Evolutionary conservation across 768 basidiomycete genomes (phyloP), one percentile per base, ranked within the genome.

Genomic region (Erythrobasidium yunnanense): DNA sequence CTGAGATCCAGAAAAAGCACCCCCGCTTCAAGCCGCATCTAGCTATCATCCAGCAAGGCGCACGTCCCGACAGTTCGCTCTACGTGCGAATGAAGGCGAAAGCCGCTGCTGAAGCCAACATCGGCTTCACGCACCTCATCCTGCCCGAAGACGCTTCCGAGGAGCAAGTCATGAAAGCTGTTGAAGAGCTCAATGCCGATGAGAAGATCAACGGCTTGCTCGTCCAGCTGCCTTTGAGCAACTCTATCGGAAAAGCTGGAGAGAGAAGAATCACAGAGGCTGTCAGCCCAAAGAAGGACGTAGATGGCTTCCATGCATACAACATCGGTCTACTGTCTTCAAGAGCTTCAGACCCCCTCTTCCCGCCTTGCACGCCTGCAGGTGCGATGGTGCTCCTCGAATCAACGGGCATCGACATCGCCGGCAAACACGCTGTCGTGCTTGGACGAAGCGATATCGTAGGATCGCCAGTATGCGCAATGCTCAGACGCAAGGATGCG

Each of bases 61-160:
- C 85, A 30, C 86, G 89, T 66, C 85, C 90, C 22, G 93, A 96
- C 76, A 97, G 92, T 4, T 79, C 81, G 20, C 85, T 86, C 45
- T 99, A 99, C 77, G 85, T 99, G 70, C 89, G 90, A 73, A 97
- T 97, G 93, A 99, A 99, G 78, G 81, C 83, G 46, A 96, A 92
- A 77, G 95, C 95, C 11, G 88, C 91, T 11, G 84, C 90, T 72
- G 90, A 97, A 78, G 86, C 88, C 70, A 92, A 95, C 66, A 88
- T 97, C 78, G 83, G 81, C 66, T 86, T 87, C 76, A 83, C 84
- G 57, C 90, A 96, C 75, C 79, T 97, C 74, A 79, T 75, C 54
- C 73, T 79, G 34, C 67, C 70, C 55, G 76, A 90, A 18, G 83
- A 83, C 51, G 80, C 83, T n/a, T 78, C 81, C 49, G 84, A 87